Evolutionary conservation across 371 early-diverging fungal species (phyloP), one percentile per base, ranked within the genome.

Genomic region (Mucor sp.): DNA sequence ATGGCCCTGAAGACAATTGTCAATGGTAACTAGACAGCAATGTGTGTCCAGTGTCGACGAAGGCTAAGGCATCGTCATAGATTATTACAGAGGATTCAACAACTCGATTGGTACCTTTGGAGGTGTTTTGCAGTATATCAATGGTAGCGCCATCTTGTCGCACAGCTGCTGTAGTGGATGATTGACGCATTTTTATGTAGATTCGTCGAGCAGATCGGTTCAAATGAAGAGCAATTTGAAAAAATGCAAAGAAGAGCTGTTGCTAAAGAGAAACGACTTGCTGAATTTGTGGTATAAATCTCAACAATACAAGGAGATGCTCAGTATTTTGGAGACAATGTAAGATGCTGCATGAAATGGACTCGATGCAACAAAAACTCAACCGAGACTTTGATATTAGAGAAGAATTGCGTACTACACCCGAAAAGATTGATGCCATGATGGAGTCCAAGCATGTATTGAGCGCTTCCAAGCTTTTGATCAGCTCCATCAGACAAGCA

Each of bases 41-140:
- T 11, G 2, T 55, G 28, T 25, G 6, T 32, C 4, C 9, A 57
- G 8, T 7, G 19, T 2, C 5, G 4, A 9, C 7, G 7, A 30
- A 7, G 28, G 5, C 8, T 30, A 6, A 32, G 44, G 41, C 30
- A 14, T 19, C 27, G 17, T 14, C 14, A 3, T 76, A 94, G 97
- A 96, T 62, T 95, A 95, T 72, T 95, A 96, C 70, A 89, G 89
- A 58, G 93, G 95, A 17, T 97, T 97, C 75, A 97, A 96, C 72
- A 88, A 85, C 39, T 92, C 95, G 1, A 96, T 97, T 68, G 89
- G 95, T 71, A 94, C 95, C 1, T 97, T 95, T 74, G 93, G 95
- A 62, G 91, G 91, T 15, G 94, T 96, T 12, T 86, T 94, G 33
- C 95, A 94, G 62, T 91, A 90, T 59, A 93, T 97, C 69, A 82